Evolutionary conservation across 768 basidiomycete genomes (phyloP), one percentile per base, ranked within the genome.

Genomic region (Punctularia strigosozonata): DNA sequence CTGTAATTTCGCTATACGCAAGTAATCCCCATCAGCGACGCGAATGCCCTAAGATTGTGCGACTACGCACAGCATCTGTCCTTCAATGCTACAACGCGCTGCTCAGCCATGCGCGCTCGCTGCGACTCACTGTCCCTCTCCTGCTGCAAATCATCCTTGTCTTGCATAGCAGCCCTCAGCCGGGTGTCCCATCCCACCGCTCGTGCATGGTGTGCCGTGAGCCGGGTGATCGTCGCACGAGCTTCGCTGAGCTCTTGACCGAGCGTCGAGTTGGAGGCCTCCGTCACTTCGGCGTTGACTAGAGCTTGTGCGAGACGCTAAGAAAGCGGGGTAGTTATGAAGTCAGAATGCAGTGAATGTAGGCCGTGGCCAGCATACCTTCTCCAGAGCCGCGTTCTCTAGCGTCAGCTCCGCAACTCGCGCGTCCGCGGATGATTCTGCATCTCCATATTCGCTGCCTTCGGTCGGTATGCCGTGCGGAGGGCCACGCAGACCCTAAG

Each of bases 61-160:
- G 6, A 38, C 34, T 17, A 60, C 63, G 44, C 34, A 84, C 85
- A 65, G 42, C 75, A 73, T 51, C 76, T 79, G 39, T 84, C 77
- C 43, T 73, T 76, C 44, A 85, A 61, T 7, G 76, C 69, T 20
- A 66, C 63, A 42, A 79, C 65, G 24, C 79, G 72, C 5, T 67
- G 62, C 48, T 91, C 89, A 6, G 85, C 80, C 24, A 75, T 51
- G 30, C 73, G 66, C 2, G 82, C 78, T 31, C 78, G 64, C 42
- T 80, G 75, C 7, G 69, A 59, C 46, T 87, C 83, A 37, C 68
- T 67, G 40, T 86, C 80, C 19, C 80, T 65, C 53, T 92, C 89
- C 56, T 90, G 86, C 43, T 74, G 79, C 58, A 84, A 69, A 53
- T 92, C 89, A 28, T 90, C 86, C 48, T 73, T 73, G 56, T 89